Conservation (phyloP, 2,329 filamentous ascomycete genomes). For the Arthrobotrys iridis region DNA sequence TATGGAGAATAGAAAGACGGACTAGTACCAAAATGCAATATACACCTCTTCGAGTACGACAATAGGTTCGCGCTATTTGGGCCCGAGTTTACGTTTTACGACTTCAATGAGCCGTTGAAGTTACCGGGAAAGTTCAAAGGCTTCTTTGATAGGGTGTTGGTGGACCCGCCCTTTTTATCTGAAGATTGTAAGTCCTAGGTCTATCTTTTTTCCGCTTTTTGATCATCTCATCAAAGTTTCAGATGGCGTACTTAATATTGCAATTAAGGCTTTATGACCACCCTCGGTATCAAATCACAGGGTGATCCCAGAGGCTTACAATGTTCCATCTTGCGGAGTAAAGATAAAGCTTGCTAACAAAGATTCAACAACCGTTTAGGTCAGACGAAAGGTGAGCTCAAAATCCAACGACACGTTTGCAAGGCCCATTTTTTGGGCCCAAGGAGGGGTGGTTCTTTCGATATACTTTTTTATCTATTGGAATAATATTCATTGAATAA, state of each 20-base stretch:
- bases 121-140: constrained; percentile 60
- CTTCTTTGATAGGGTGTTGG: constrained; percentile 74
- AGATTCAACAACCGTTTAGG: constrained; percentile 13
- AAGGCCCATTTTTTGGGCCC: constrained; percentile 5
- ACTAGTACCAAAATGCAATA: constrained; percentile 64
- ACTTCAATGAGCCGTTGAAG: constrained; percentile 75
- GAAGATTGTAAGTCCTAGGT: constrained; percentile 75
- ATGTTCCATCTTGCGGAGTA: constrained; percentile 5
- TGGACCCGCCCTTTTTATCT: constrained; percentile 81
- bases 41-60: constrained; percentile 78
- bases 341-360: constrained; percentile 15
- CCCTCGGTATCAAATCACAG: not conserved
- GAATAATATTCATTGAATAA: constrained; percentile 6
- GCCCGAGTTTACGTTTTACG: constrained; percentile 76
- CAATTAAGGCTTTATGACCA: not conserved
- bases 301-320: not conserved
- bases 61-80: constrained; percentile 76
- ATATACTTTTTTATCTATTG: not conserved
- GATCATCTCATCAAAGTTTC: not conserved
- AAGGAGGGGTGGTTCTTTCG: not conserved
- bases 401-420: not conserved
- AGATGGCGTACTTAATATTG: not conserved
- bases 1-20: constrained; percentile 43
- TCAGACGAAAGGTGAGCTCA: constrained; percentile 47
- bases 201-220: constrained; percentile 60